Conservation (phyloP, 2,329 filamentous ascomycete genomes). For the Exophiala phaeomuriformis region DNA sequence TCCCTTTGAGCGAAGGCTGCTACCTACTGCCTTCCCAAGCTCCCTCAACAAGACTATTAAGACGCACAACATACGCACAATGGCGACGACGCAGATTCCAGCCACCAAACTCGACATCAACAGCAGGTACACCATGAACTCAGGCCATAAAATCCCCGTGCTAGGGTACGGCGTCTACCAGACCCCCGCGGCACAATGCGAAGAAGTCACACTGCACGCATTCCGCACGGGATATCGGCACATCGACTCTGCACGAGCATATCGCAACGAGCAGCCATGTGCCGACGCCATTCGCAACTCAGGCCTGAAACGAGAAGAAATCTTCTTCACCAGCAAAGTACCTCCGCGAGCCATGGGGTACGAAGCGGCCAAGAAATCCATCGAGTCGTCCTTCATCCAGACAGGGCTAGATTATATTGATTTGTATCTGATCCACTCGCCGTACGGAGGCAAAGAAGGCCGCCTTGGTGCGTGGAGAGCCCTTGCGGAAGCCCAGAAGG, state of each 20-base stretch:
- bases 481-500: slow-evolving; percentile 47
- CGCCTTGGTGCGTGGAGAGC: slow-evolving; percentile 49
- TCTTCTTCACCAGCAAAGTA: slow-evolving; percentile 60
- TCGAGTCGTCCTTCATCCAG: slow-evolving; percentile 23
- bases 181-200: slow-evolving; percentile 51
- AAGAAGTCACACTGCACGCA: slow-evolving; percentile 52
- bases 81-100: slow-evolving; percentile 13
- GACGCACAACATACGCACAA: slow-evolving; percentile 5
- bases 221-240: slow-evolving; percentile 52
- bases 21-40: too few relatives aligned
- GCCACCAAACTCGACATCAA: slow-evolving; percentile 22
- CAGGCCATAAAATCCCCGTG: slow-evolving; percentile 36
- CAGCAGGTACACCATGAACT: slow-evolving; percentile 35
- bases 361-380: slow-evolving; percentile 49
- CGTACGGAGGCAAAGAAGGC: slow-evolving; percentile 46
- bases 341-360: slow-evolving; percentile 51
- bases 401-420: slow-evolving; percentile 37
- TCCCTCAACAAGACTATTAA: too few relatives aligned
- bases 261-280: slow-evolving; percentile 52
- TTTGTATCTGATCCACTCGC: slow-evolving; percentile 44
- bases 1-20: too few relatives aligned
- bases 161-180: slow-evolving; percentile 37
- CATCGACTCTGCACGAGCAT: slow-evolving; percentile 53
- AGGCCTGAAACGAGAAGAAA: slow-evolving; percentile 46
- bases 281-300: slow-evolving; percentile 47